Base-by-base conservation (phyloP, 83 land plant species). In the Larix sibirica region DNA sequence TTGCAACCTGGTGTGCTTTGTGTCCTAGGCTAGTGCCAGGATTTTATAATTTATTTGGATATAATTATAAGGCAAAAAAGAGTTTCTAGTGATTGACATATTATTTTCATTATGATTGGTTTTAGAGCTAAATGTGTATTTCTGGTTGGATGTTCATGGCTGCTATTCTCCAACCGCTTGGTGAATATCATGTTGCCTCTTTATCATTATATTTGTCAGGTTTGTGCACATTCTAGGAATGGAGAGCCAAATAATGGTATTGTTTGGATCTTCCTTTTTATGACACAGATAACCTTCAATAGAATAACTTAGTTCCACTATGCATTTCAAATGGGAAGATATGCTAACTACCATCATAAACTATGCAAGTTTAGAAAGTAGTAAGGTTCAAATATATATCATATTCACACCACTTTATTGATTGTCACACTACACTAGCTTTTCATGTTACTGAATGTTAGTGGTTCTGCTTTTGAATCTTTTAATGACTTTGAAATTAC, bases 61-160 rank as follows among this genome's bases (percentile, higher is more conserved):
- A 14, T 50, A 7, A 33, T 50, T 21, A 50, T 20, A 14, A 50
- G 13, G 4, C 4, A 7, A 47, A 6, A 23, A 77, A 77, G 13
- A 47, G 13, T 50, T 56, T 3, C 1, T 50, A 50, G 5, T 26
- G 17, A 14, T 77, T 23, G 61, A 54, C 0, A 33, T 33, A 47
- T 4, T 23, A 64, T 64, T 4, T 56, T 77, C 31, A 18, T 26
- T 77, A 14, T 56, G 18, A 12, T 70, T 54, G 36, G 18, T 31
- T 13, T 77, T 50, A 23, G 26, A 16, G 21, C 20, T 77, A 44
- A 76, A 42, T 75, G 54, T n/a, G 14, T n/a, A n/a, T 75, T 75
- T 42, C 2, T 20, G 78, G 78, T 75, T 75, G 54, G 21, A 50
- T 75, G 59, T 75, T 47, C 33, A 75, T 75, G 24, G 59, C 28